Percentiles rank a stretch among this genome's conserved stretches.
phyloP scores from a whole-genome alignment of 345 rosid genomes.

The Dipteronia sinensis region DNA sequence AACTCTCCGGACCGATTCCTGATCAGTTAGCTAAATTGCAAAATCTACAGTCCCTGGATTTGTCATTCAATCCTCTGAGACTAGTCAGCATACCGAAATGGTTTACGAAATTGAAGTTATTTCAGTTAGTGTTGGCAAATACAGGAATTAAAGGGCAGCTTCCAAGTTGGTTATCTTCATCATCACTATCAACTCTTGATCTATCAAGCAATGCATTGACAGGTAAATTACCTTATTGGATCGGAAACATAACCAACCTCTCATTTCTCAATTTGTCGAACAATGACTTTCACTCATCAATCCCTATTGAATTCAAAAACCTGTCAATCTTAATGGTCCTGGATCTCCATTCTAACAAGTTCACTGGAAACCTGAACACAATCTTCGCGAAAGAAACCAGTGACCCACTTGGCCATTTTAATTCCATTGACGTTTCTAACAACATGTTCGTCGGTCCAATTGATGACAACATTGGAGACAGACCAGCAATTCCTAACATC shows the following conservation, averaged over 20 bases:
- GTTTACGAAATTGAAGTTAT: constrained; percentile 42
- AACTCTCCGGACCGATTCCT: constrained; percentile 45
- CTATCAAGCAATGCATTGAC: constrained; percentile 52
- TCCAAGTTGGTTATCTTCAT: constrained; percentile 49
- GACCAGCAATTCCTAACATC: constrained; percentile 42
- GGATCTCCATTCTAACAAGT: constrained; percentile 65
- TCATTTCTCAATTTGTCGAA: constrained; percentile 57
- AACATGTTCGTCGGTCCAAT: constrained; percentile 49
- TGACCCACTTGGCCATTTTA: constrained; percentile 52
- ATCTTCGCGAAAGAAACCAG: constrained; percentile 42
- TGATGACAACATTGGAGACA: constrained; percentile 35
- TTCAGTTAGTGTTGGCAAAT: constrained; percentile 41
- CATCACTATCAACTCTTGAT: constrained; percentile 51
- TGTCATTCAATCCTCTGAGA: constrained; percentile 53
- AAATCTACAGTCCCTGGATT: constrained; percentile 49
- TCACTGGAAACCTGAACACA: constrained; percentile 34
- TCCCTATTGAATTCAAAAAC: constrained; percentile 52
- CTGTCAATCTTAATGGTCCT: constrained; percentile 59
- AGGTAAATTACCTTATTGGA: constrained; percentile 50
- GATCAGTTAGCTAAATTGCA: constrained; percentile 38
- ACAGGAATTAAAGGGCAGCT: constrained; percentile 50
- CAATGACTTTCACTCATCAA: constrained; percentile 45
- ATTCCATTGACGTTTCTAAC: constrained; percentile 49
- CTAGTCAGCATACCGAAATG: constrained; percentile 41
- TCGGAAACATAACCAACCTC: constrained; percentile 56